Evolutionary conservation across 495 filamentous ascomycete genomes (phyloP).

Genomic region (Annulohypoxylon nitens): DNA sequence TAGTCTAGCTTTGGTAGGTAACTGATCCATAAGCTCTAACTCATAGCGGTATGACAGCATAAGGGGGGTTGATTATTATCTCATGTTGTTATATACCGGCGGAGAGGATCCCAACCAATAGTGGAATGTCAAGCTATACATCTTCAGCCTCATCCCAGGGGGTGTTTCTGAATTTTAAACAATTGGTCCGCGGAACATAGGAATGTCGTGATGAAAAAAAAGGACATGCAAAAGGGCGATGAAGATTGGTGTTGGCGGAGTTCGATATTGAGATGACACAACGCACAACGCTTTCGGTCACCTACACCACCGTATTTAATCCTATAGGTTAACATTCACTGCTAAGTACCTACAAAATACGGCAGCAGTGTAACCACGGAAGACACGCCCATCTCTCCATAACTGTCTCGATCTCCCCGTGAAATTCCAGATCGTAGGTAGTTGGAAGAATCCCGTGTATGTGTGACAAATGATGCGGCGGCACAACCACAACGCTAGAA

Average conservation of each 20-base stretch:
- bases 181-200: slow-evolving; percentile 14
- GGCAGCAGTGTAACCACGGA: slow-evolving; percentile 33
- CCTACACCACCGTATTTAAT: slow-evolving; percentile 10
- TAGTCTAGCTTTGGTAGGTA: slow-evolving; percentile 7
- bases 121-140: background rate
- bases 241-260: background rate
- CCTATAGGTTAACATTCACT: background rate
- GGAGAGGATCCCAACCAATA: slow-evolving; percentile 34
- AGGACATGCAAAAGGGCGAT: slow-evolving; percentile 4
- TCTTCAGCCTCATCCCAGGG: slow-evolving; percentile 43
- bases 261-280: background rate
- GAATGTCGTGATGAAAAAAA: background rate
- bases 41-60: background rate
- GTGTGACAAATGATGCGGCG: slow-evolving; percentile 12
- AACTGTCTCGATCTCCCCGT: slow-evolving; percentile 13
- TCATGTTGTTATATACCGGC: slow-evolving; percentile 20
- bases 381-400: slow-evolving; percentile 8
- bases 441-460: slow-evolving; percentile 10
- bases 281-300: background rate
- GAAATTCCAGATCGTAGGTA: slow-evolving; percentile 11
- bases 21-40: background rate
- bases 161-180: slow-evolving; percentile 14
- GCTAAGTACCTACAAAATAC: background rate
- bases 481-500: background rate
- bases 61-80: slow-evolving; percentile 30